Conservation (phyloP, 73 alveolate species). For the Durusdinium trenchii region DNA sequence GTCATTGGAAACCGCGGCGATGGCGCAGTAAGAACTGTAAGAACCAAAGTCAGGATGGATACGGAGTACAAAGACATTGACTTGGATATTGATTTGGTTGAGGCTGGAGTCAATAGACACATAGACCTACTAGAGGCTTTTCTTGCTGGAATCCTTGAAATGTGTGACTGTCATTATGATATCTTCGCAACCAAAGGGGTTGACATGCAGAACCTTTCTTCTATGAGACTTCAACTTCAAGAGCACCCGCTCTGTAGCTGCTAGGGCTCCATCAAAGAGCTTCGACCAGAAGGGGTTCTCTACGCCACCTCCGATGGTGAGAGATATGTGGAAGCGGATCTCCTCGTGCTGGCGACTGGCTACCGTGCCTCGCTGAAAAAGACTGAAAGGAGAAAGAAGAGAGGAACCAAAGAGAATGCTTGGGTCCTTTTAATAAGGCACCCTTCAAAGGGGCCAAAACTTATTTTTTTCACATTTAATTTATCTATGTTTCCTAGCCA, state of each 20-base stretch:
- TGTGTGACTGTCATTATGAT: no score
- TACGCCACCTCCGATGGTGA: neutral
- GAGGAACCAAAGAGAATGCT: neutral
- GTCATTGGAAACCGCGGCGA: neutral
- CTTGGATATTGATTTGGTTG: slow-evolving; percentile 52
- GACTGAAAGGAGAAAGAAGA: neutral
- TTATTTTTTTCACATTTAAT: no score
- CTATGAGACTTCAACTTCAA: neutral
- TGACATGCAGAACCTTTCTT: no score
- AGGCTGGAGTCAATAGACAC: neutral
- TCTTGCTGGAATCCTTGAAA: neutral
- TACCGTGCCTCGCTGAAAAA: neutral
- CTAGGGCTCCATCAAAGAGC: slow-evolving; percentile 47
- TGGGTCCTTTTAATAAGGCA: neutral
- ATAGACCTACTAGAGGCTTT: neutral
- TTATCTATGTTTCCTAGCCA: no score
- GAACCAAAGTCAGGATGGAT: slow-evolving; percentile 13
- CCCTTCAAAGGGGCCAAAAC: no score
- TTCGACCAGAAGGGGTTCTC: neutral
- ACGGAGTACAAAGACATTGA: slow-evolving; percentile 42
- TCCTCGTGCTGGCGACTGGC: slow-evolving; percentile 70
- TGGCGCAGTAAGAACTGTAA: neutral
- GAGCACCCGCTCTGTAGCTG: neutral
- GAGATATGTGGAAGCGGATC: slow-evolving; percentile 36
- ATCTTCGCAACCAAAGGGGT: no score